Conservation (phyloP, 768 basidiomycete genomes). For the Phlegmacium glaucopus region DNA sequence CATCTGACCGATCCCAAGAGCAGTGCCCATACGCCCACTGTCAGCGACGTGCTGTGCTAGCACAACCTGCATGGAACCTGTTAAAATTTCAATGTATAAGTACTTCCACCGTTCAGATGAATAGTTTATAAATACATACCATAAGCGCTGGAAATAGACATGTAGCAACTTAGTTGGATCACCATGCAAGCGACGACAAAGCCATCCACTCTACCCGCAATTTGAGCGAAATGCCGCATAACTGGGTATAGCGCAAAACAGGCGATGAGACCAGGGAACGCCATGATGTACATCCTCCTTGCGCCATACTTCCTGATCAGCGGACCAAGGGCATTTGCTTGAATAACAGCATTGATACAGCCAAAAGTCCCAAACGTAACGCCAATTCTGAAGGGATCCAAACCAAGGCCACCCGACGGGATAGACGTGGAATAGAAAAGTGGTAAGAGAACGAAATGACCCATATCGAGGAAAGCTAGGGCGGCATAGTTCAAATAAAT, state of each 20-base stretch:
- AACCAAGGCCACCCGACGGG: conserved; percentile 60
- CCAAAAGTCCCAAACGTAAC: conserved; percentile 39
- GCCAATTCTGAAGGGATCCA: conserved; percentile 62
- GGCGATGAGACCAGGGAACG: conserved; percentile 20
- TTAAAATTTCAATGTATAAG: not conserved
- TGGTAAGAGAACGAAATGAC: conserved; percentile 33
- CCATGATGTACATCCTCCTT: conserved; percentile 45
- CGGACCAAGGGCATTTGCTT: not conserved
- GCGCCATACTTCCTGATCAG: not conserved
- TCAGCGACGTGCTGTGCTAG: conserved; percentile 41
- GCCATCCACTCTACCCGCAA: conserved; percentile 30
- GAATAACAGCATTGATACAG: not conserved
- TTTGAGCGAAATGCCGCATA: conserved; percentile 29
- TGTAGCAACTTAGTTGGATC: conserved; percentile 28
- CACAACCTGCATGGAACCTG: conserved; percentile 47
- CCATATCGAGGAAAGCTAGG: conserved; percentile 37
- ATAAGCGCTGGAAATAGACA: conserved; percentile 29
- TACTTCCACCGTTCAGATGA: not conserved
- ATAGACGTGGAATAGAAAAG: conserved; percentile 57
- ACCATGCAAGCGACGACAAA: conserved; percentile 27
- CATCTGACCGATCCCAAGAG: conserved; percentile 56
- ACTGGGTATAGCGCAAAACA: conserved; percentile 31
- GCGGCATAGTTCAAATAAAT: conserved; percentile 30
- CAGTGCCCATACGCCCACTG: conserved; percentile 42
- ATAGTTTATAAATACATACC: conserved; percentile 24